Base-by-base conservation (phyloP, 192 early-diverging fungal species). In the Backusella psychrophila region DNA sequence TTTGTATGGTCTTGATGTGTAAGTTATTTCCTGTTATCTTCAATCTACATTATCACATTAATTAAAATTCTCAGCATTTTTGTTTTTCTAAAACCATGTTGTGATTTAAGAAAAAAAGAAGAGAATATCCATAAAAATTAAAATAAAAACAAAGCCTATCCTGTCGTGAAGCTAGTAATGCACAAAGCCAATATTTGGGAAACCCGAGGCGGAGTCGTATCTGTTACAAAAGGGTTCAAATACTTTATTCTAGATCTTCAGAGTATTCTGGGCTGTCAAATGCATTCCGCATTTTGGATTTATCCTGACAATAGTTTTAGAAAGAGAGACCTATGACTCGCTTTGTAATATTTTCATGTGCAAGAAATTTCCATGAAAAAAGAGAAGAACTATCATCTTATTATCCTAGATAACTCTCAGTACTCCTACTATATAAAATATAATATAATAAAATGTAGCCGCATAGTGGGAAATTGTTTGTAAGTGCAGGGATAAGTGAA, bases 181-280 rank as follows among this genome's bases (percentile, higher is more conserved):
- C 23, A 63, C 23, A 23, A 63, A 63, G 56, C n/a, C 56, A 63
- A 29, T 12, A 63, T 63, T 63, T 63, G 56, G 56, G 26, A 29
- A 63, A 63, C 23, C 56, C 56, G 56, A 63, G 2, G 56, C 56
- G 23, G 56, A 29, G 26, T 29, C 56, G 26, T 29, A 12, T 29
- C 9, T 63, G 56, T 63, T 63, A 63, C 56, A 63, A 63, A 19
- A 29, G 56, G 56, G 26, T 26, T 63, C 26, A 63, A 63, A 29
- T 26, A 59, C n/a, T 26, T 59, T 59, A 59, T 26, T 63, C 56
- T 63, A 63, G 56, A 63, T 63, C 56, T 63, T 63, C 56, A 63
- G 26, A 63, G 21, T 63, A 63, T 63, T 63, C 56, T 63, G 56
- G 56, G 56, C 56, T 63, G 56, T 63, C 56, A 63, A 63, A 63